Evolutionary conservation across 495 filamentous ascomycete species (phyloP).

Genomic region (Neurospora sp.): DNA sequence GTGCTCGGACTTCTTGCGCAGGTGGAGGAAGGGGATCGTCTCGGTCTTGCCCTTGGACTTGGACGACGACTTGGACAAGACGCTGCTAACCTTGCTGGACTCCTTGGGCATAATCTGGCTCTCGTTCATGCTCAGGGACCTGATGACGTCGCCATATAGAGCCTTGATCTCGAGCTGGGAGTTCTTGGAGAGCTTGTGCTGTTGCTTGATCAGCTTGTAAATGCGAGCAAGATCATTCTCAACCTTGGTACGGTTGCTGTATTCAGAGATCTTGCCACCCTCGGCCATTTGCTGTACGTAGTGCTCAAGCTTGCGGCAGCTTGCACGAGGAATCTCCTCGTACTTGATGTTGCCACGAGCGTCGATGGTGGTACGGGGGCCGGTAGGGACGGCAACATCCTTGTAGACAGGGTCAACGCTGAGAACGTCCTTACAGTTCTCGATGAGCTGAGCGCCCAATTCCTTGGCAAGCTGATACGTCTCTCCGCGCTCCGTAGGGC

Average conservation of each 20-base stretch:
- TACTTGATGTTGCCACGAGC: constrained; percentile 82
- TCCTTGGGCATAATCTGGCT: constrained; percentile 88
- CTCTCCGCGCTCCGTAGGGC: constrained; percentile 90
- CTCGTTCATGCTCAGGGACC: constrained; percentile 92
- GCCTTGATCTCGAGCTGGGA: constrained; percentile 92
- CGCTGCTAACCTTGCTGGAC: constrained; percentile 47
- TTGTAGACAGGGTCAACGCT: constrained; percentile 79
- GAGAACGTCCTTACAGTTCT: constrained; percentile 93
- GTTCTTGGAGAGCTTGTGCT: constrained; percentile 90
- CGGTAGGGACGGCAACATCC: constrained; percentile 87
- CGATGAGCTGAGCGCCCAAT: constrained; percentile 88
- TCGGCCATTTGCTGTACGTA: constrained; percentile 99
- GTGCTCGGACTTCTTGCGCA: constrained; percentile 87
- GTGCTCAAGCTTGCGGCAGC: constrained; percentile 93
- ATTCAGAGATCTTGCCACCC: constrained; percentile 95
- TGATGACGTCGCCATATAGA: constrained; percentile 85
- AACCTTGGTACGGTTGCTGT: constrained; percentile 95
- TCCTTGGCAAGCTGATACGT: constrained; percentile 95
- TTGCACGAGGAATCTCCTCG: constrained; percentile 75
- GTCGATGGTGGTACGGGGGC: constrained; percentile 82
- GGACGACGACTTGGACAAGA: constrained; percentile 52
- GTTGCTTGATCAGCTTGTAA: constrained; percentile 94
- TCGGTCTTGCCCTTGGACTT: constrained; percentile 85
- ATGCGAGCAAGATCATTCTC: constrained; percentile 89
- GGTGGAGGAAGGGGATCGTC: constrained; percentile 94